phyloP scores from a whole-genome alignment of 768 basidiomycete genomes.

The Lentinula raphanica region DNA sequence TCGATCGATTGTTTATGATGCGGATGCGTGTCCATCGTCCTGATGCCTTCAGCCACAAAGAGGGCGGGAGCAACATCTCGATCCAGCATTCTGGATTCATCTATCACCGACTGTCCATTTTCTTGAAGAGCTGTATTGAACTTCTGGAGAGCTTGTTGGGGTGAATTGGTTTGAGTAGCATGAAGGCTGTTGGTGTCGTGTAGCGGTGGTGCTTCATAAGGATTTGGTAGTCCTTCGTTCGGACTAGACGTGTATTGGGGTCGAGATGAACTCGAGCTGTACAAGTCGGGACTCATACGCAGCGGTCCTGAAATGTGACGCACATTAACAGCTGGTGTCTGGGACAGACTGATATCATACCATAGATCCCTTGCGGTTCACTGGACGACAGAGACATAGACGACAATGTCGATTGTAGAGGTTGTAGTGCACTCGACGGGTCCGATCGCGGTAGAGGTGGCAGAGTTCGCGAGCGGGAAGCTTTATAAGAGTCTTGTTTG shows the following conservation, averaged over 20 bases:
- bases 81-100: conserved; percentile 1
- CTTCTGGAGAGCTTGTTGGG: background rate
- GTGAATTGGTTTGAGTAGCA: background rate
- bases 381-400: background rate
- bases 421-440: background rate
- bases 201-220: background rate
- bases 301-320: background rate
- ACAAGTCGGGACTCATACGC: background rate
- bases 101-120: background rate
- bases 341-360: background rate
- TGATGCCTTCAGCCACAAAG: conserved; percentile 5
- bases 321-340: no score
- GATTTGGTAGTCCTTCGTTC: conserved; percentile 1
- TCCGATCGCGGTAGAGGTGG: conserved; percentile 4
- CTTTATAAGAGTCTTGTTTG: background rate
- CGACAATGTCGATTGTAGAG: no score
- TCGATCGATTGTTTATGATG: conserved; percentile 2
- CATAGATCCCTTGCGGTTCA: background rate
- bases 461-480: background rate
- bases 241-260: background rate
- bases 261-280: background rate
- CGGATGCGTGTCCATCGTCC: background rate
- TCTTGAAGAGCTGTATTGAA: background rate
- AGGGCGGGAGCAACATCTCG: background rate
- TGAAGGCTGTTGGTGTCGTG: background rate